Evolutionary conservation across 257 asterid genomes (phyloP).

Genomic region (Ajuga chamaepitys): DNA sequence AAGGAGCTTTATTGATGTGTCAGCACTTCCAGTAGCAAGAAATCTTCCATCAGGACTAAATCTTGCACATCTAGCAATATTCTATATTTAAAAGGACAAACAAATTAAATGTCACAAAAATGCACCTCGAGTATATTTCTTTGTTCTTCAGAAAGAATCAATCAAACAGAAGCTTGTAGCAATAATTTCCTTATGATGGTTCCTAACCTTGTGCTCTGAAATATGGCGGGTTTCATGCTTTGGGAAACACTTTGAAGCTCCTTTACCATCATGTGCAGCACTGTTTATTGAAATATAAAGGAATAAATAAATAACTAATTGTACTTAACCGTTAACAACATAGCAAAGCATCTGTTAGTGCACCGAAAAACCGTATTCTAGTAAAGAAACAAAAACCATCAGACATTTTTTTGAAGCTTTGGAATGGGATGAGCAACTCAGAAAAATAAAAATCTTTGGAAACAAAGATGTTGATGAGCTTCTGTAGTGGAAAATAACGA

Average conservation of each 20-base stretch:
- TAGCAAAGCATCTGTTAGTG: neutral
- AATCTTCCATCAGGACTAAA: conserved; percentile 85
- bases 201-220: conserved; percentile 82
- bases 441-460: neutral
- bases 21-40: conserved; percentile 88
- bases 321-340: neutral
- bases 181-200: conserved; percentile 12
- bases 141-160: neutral
- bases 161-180: conserved; percentile 2
- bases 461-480: neutral
- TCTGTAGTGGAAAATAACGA: neutral
- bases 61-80: conserved; percentile 77
- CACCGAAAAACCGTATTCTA: neutral
- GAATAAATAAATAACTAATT: neutral
- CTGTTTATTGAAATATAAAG: conserved; percentile 40
- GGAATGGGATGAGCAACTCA: neutral
- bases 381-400: conserved; percentile 4
- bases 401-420: neutral
- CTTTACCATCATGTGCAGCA: conserved; percentile 47
- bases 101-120: neutral
- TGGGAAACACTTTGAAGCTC: conserved; percentile 59
- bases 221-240: conserved; percentile 71
- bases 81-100: conserved; percentile 21
- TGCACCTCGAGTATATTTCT: conserved; percentile 11
- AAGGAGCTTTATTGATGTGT: conserved; percentile 71